A percentile compares a stretch with the other conserved stretches of the same genome.
Evolutionary conservation across 202 grass and related monocot species (phyloP).

Genomic region (Zizania palustris): DNA sequence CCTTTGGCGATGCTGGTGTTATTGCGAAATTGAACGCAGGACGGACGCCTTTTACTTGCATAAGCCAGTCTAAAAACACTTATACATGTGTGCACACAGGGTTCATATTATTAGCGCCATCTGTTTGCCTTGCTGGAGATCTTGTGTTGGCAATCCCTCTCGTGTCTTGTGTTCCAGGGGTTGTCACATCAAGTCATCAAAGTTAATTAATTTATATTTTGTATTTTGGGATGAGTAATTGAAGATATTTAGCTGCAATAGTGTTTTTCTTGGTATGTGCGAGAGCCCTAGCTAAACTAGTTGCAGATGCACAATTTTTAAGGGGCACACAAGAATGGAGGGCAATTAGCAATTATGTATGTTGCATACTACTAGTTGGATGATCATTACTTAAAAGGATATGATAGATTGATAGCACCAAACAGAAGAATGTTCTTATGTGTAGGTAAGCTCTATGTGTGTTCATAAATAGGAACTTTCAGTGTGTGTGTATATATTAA

Average conservation of each 20-base stretch:
- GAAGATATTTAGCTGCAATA: not conserved
- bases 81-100: not conserved
- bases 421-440: not conserved
- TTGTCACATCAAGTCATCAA: not conserved
- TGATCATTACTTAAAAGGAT: not conserved
- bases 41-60: not conserved
- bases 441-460: not conserved
- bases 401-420: not conserved
- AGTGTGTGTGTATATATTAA: conserved; percentile 3
- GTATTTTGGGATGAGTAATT: not conserved
- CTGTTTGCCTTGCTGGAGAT: not conserved
- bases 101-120: not conserved
- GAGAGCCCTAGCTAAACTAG: not conserved
- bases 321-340: not conserved
- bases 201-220: not conserved
- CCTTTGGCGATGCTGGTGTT: not conserved
- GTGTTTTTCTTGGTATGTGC: not conserved
- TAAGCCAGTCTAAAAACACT: not conserved
- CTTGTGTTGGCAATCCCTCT: no score
- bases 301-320: not conserved
- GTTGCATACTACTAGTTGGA: not conserved
- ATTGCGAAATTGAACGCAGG: not conserved
- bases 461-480: not conserved
- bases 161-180: not conserved
- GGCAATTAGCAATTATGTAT: not conserved